A percentile compares a stretch with the other conserved stretches of the same genome.
phyloP scores from a whole-genome alignment of 192 early-diverging fungal genomes.

The Mortierella antarctica region DNA sequence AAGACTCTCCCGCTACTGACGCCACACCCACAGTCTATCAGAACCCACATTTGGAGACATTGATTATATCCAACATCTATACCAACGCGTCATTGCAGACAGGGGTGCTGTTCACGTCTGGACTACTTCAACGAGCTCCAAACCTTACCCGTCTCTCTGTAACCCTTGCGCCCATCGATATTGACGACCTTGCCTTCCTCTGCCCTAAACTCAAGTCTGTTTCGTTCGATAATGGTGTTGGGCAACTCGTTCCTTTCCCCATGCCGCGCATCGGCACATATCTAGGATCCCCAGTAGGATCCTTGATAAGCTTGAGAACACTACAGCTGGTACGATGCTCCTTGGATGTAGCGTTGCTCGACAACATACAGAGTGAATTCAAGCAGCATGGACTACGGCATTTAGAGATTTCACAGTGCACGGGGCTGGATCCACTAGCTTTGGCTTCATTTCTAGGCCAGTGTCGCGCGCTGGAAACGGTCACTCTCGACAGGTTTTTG shows the following conservation, averaged over 20 bases:
- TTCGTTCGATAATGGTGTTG: background rate
- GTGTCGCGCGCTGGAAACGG: constrained; percentile 14
- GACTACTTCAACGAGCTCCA: constrained; percentile 9
- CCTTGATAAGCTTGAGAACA: background rate
- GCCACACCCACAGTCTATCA: background rate
- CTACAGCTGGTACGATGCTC: background rate
- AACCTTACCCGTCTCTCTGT: constrained; percentile 4
- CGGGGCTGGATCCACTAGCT: background rate
- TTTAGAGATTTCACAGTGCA: constrained; percentile 6
- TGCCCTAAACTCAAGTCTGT: constrained; percentile 11
- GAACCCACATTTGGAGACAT: background rate
- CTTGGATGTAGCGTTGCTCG: background rate
- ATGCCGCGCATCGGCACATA: background rate
- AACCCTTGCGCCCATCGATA: background rate
- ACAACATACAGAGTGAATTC: background rate
- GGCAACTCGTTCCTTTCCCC: background rate
- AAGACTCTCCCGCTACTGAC: too few species aligned
- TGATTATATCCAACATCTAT: constrained; percentile 7
- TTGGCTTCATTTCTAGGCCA: constrained; percentile 13
- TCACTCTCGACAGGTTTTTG: constrained; percentile 3
- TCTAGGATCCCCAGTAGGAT: background rate
- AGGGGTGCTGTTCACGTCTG: background rate
- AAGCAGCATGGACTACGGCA: constrained; percentile 1
- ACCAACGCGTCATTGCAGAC: background rate
- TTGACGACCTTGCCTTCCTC: background rate